A percentile compares a stretch with the other conserved stretches of the same genome.
Evolutionary conservation across 176 grass and related monocot species (phyloP).

Genomic region (Eleusine coracana): DNA sequence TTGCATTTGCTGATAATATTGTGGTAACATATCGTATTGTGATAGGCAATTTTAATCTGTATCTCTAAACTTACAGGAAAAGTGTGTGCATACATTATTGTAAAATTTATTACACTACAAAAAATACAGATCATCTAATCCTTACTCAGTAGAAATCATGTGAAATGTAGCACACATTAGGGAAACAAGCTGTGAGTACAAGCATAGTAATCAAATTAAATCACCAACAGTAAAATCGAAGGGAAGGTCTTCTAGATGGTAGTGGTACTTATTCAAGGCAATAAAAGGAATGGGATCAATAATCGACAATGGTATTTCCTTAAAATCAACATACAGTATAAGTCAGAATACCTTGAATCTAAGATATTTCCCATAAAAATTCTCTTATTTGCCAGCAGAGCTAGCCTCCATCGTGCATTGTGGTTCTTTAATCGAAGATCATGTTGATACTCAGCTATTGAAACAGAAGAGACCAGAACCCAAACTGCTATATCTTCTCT

Average conservation of each 20-base stretch:
- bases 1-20: too few relatives aligned
- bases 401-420: constrained; percentile 70
- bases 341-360: constrained; percentile 71
- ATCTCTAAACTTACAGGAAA: too few relatives aligned
- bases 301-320: constrained; percentile 2
- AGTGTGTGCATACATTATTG: too few relatives aligned
- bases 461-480: constrained; percentile 77
- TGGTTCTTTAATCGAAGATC: constrained; percentile 53
- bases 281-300: constrained; percentile 17
- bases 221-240: constrained; percentile 4
- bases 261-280: constrained; percentile 17
- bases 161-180: too few relatives aligned
- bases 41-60: too few relatives aligned
- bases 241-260: background rate
- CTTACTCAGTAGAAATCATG: too few relatives aligned
- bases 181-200: background rate
- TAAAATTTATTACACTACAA: too few relatives aligned
- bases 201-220: background rate
- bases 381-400: constrained; percentile 62
- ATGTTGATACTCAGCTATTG: constrained; percentile 63
- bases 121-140: too few relatives aligned
- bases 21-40: too few relatives aligned
- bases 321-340: constrained; percentile 24
- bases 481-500: constrained; percentile 77
- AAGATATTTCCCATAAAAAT: constrained; percentile 68